Evolutionary conservation across 768 basidiomycete genomes (phyloP).

Genomic region (Pleurotus platypus): DNA sequence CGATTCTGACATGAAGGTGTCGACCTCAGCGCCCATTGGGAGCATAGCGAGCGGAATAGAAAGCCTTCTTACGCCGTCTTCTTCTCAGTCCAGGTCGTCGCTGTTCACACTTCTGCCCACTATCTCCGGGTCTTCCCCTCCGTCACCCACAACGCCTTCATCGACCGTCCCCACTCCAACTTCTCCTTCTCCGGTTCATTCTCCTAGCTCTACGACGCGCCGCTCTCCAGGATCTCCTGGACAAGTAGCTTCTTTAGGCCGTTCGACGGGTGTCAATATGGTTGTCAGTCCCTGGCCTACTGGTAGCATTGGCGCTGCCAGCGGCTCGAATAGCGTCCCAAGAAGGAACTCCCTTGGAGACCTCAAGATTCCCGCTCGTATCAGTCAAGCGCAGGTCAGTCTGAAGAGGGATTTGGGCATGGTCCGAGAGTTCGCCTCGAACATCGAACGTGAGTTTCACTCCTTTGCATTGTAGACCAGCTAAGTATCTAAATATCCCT

Average conservation of each 20-base stretch:
- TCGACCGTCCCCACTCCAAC: slow-evolving; percentile 6
- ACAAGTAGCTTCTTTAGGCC: slow-evolving; percentile 32
- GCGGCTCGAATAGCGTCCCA: slow-evolving; percentile 23
- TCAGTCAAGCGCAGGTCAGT: slow-evolving; percentile 78
- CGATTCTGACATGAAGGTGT: not conserved
- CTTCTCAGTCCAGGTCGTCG: slow-evolving; percentile 5
- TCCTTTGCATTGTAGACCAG: not conserved
- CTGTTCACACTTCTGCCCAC: slow-evolving; percentile 11
- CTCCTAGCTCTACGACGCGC: slow-evolving; percentile 4
- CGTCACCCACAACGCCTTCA: slow-evolving; percentile 14
- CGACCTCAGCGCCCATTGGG: slow-evolving; percentile 7
- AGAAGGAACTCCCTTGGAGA: slow-evolving; percentile 68
- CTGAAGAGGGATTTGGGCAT: slow-evolving; percentile 73
- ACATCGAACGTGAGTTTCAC: slow-evolving; percentile 69
- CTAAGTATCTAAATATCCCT: slow-evolving; percentile 10
- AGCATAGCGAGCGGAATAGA: slow-evolving; percentile 10
- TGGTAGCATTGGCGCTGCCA: slow-evolving; percentile 7
- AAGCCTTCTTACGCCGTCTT: slow-evolving; percentile 9
- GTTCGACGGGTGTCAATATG: slow-evolving; percentile 22
- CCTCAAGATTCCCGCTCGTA: slow-evolving; percentile 67
- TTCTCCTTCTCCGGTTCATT: slow-evolving; percentile 13
- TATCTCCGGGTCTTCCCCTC: not conserved
- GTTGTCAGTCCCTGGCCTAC: slow-evolving; percentile 16
- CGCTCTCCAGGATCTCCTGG: slow-evolving; percentile 7
- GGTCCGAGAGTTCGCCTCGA: slow-evolving; percentile 83